These are phyloP conservation scores for Gastrolobium villosum DNA, from an alignment of 306 rosid genomes.

Conservation along the genomic window DNA sequence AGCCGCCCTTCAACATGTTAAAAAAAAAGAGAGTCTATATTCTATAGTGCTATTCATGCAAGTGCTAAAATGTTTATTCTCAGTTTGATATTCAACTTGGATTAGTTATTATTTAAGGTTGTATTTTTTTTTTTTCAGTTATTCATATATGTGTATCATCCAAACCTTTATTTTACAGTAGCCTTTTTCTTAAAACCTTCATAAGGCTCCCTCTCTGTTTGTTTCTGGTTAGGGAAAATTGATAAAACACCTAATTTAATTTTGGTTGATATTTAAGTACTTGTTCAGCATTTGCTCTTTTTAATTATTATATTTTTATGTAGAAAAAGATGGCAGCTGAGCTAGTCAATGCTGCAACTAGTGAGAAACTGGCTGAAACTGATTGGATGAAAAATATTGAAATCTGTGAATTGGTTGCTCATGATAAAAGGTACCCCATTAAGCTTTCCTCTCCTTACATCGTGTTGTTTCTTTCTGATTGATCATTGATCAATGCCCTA, in stretches of 20 bases:
- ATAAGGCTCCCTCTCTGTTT: not conserved
- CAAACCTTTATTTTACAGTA: not conserved
- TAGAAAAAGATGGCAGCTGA: conserved; percentile 74
- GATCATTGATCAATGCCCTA: conserved; percentile 9
- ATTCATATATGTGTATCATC: not conserved
- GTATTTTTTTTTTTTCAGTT: not conserved
- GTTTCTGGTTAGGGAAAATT: not conserved
- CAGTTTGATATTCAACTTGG: not conserved
- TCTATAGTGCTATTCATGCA: not conserved
- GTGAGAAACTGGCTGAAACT: conserved; percentile 77
- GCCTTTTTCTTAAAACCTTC: conserved; percentile 3
- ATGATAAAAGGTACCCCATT: conserved; percentile 69
- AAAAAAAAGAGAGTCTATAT: not conserved
- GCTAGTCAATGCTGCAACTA: conserved; percentile 83
- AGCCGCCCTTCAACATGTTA: no score
- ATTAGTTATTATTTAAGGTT: not conserved
- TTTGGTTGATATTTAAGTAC: not conserved
- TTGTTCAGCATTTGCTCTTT: conserved; percentile 23
- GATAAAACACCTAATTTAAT: not conserved
- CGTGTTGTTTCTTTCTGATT: conserved; percentile 36
- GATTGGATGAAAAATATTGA: conserved; percentile 88
- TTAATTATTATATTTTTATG: conserved; percentile 21
- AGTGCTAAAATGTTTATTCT: conserved; percentile 3
- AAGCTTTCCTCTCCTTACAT: not conserved
- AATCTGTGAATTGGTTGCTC: conserved; percentile 85